Base-by-base conservation (phyloP, 176 grass and related monocot genomes). In the Panicum miliaceum region DNA sequence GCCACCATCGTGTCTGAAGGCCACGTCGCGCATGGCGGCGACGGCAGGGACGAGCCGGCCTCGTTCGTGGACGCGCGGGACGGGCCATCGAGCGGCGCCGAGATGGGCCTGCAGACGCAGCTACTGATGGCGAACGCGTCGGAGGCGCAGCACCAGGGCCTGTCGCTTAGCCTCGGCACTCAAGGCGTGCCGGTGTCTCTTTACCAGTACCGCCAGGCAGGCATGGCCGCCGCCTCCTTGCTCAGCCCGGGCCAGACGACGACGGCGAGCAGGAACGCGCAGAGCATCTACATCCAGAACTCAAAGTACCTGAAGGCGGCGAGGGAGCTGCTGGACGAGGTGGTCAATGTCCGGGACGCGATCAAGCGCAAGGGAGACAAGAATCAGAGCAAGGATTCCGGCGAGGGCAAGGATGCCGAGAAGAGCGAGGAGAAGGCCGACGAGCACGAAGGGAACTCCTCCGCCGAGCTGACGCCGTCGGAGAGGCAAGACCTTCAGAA, bases 401-500 rank as follows among this genome's bases (percentile, higher is more conserved):
- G 84, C 27, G 88, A 83, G 64, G 62, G 70, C 74, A 97, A 91
- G 67, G 89, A 93, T 68, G 76, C 56, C 51, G 85, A 91, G 41
- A 91, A 91, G 53, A 77, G 68, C 70, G 88, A 94, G 37, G 88
- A 88, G 29, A 88, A 73, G 76, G 16, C 68, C 35, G 68, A 59
- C 77, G 93, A 95, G 19, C 41, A 69, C 54, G 76, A 88, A 36
- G 82, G 66, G 15, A 90, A 81, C 64, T 91, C 90, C 7, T 38
- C 79, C 26, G 46, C 78, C 58, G 93, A 98, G 57, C 85, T 98
- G 23, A 92, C 96, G 52, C 75, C 96, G 18, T 81, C 93, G 26
- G 96, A 95, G 67, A 85, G 91, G 80, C 96, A 98, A 16, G 96
- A 98, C 35, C 91, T 98, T 14, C 96, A 95, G 87, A 93, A 98